These are phyloP conservation scores for Craterostigma plantagineum DNA, from an alignment of 257 asterid species.

Conservation along the genomic window DNA sequence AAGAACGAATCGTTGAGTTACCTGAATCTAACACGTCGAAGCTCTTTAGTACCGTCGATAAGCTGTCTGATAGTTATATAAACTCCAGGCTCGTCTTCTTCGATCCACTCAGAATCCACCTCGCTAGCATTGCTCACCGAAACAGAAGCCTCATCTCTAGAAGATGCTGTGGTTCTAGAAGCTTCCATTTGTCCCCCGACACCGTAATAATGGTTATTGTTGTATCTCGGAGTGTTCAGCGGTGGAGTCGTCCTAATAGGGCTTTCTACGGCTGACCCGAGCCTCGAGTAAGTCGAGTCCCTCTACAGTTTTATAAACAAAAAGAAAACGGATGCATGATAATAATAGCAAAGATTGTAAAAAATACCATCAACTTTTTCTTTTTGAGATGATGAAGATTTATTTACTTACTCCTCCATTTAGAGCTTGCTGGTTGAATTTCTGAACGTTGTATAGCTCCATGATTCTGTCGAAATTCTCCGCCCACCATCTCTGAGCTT, in stretches of 20 bases:
- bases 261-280: slow-evolving; percentile 61
- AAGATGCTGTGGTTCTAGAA: slow-evolving; percentile 64
- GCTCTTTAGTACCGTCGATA: slow-evolving; percentile 81
- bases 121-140: slow-evolving; percentile 97
- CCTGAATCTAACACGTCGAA: slow-evolving; percentile 96
- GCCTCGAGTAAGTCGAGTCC: slow-evolving; percentile 69
- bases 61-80: slow-evolving; percentile 81
- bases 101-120: slow-evolving; percentile 81
- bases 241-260: slow-evolving; percentile 89
- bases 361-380: no score
- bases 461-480: slow-evolving; percentile 72
- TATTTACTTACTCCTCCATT: slow-evolving; percentile 44
- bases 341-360: no score
- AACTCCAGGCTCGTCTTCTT: slow-evolving; percentile 92
- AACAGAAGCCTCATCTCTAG: slow-evolving; percentile 75
- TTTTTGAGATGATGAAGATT: no score
- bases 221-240: slow-evolving; percentile 15
- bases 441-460: slow-evolving; percentile 85
- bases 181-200: slow-evolving; percentile 50
- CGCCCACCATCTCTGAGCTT: slow-evolving; percentile 92
- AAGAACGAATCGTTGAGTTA: slow-evolving; percentile 8
- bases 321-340: no score
- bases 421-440: slow-evolving; percentile 61
- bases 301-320: slow-evolving; percentile 27
- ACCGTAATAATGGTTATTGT: slow-evolving; percentile 14